Evolutionary conservation across 495 filamentous ascomycete genomes (phyloP).

Genomic region (Aspergillus sclerotiicarbonarius): DNA sequence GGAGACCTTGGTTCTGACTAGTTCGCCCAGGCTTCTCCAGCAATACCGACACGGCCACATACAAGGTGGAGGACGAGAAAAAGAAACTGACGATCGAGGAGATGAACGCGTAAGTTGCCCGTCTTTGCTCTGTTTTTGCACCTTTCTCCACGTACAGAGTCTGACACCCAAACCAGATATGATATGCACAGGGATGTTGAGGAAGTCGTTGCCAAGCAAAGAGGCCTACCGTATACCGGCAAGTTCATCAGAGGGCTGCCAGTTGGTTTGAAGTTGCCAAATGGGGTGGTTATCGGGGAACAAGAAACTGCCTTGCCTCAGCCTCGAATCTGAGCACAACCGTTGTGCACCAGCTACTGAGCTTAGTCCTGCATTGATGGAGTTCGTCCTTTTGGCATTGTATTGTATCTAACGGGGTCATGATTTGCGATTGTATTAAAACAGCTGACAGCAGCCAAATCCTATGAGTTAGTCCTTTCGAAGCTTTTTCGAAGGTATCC

Average conservation of each 20-base stretch:
- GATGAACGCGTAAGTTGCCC: constrained; percentile 46
- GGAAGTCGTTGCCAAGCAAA: constrained; percentile 30
- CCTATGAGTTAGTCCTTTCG: background rate
- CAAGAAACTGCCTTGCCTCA: background rate
- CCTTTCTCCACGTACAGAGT: background rate
- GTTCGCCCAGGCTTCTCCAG: constrained; percentile 39
- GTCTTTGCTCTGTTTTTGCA: background rate
- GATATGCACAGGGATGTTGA: constrained; percentile 51
- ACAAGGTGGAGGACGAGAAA: constrained; percentile 47
- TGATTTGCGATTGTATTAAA: background rate
- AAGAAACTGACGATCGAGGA: constrained; percentile 52
- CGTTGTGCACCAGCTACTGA: background rate
- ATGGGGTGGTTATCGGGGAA: constrained; percentile 32
- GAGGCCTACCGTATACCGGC: constrained; percentile 21
- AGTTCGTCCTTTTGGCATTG: background rate
- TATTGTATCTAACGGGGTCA: background rate
- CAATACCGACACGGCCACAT: constrained; percentile 41
- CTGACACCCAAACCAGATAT: constrained; percentile 32
- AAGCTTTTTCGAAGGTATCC: background rate
- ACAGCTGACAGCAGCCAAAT: background rate
- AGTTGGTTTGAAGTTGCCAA: constrained; percentile 38
- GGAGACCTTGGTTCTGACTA: constrained; percentile 3
- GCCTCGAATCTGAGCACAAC: background rate
- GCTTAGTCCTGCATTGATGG: background rate
- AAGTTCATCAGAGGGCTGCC: constrained; percentile 38